Base-by-base conservation (phyloP, 2,329 filamentous ascomycete genomes). In the Fusarium buxicola region DNA sequence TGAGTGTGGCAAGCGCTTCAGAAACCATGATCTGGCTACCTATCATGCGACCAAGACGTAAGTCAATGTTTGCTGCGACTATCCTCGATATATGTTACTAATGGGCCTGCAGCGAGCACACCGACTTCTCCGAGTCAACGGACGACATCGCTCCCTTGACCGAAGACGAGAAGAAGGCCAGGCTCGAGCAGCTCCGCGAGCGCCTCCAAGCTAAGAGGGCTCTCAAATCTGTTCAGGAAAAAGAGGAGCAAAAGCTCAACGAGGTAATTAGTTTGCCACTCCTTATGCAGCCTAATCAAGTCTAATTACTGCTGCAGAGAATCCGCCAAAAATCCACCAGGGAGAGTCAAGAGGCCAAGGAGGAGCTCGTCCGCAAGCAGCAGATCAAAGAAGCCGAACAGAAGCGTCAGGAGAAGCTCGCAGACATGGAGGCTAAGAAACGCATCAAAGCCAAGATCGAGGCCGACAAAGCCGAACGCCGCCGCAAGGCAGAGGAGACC, bases 381-480 rank as follows among this genome's bases (percentile, higher is more conserved):
- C 92, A 92, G 74, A 86, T 97, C 74, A 97, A 97, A 77, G 92
- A 97, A 69, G 94, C 92, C 0, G 89, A 89, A 48, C 86, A 88
- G 70, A 97, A 97, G 82, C 89, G 89, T 51, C 86, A 89, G 71
- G 95, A 99, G 80, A 97, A 97, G 81, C 80, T 86, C 36, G 92
- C 90, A 13, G 95, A 98, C 49, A 76, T 90, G 8, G 92, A 92
- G 38, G 94, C 92, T 10, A 95, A 94, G 82, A 92, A 90, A 77
- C 87, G 91, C 31, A 94, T 97, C 75, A 90, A 93, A 78, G 94
- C 92, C 54, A 94, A 94, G 83, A 97, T 99, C 65, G 94, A 95
- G 69, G 94, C 91, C 12, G 94, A 98, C 80, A 97, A 96, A 82
- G 91, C 92, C 69, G 93, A 94, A 71, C 88, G 95, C 50, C 89